Evolutionary conservation across 768 basidiomycete genomes (phyloP).

Genomic region (Mycena vitilis): DNA sequence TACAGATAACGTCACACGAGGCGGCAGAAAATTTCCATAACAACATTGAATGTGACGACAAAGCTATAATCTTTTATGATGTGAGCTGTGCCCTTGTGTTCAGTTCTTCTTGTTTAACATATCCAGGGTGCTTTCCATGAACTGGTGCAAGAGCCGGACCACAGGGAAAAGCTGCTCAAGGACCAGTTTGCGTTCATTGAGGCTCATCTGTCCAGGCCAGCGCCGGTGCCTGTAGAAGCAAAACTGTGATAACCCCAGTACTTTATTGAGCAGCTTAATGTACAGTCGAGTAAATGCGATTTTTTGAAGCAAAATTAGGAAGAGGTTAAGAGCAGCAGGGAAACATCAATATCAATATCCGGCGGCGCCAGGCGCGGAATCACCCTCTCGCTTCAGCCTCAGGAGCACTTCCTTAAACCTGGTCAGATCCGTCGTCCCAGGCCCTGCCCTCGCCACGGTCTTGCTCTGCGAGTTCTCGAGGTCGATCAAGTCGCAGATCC

Average conservation of each 20-base stretch:
- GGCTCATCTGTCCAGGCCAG: constrained; percentile 39
- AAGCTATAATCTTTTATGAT: constrained; percentile 3
- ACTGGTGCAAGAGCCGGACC: constrained; percentile 77
- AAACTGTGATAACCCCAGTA: constrained; percentile 17
- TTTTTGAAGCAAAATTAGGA: background rate
- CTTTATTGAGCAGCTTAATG: constrained; percentile 8
- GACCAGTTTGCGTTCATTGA: constrained; percentile 67
- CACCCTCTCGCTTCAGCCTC: constrained; percentile 89
- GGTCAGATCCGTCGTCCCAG: constrained; percentile 89
- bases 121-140: constrained; percentile 81
- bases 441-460: constrained; percentile 87
- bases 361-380: constrained; percentile 90
- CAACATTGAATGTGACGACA: constrained; percentile 36
- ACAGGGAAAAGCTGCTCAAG: constrained; percentile 69
- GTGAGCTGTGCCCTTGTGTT: constrained; percentile 41
- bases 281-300: background rate
- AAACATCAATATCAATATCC: constrained; percentile 72
- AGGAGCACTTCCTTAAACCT: constrained; percentile 95
- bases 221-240: constrained; percentile 11
- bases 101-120: background rate
- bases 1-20: constrained; percentile 31
- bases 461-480: constrained; percentile 98
- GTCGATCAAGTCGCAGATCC: constrained; percentile 87
- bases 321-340: background rate
- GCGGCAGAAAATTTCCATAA: constrained; percentile 17